These are phyloP conservation scores for Ambrosia hybrid DNA, from an alignment of 140 eudicot genomes.

Conservation along the genomic window DNA sequence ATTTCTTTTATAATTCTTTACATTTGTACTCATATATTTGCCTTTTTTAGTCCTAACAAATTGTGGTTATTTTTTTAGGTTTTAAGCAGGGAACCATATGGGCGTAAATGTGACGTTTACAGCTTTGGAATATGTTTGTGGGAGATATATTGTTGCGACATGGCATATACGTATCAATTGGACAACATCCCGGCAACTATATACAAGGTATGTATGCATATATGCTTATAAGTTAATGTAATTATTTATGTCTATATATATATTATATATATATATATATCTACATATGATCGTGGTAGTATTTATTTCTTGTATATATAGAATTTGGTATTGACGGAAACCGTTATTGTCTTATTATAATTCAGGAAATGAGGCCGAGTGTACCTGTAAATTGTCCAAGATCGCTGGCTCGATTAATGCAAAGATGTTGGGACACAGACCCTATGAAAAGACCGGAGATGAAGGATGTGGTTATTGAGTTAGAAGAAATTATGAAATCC, in stretches of 20 bases:
- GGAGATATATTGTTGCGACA: slow-evolving; percentile 23
- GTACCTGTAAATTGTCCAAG: slow-evolving; percentile 30
- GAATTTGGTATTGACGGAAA: no score
- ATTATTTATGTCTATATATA: no score
- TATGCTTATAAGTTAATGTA: background rate
- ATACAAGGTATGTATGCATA: slow-evolving; percentile 8
- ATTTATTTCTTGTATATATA: no score
- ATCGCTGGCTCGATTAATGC: slow-evolving; percentile 25
- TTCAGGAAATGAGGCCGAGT: slow-evolving; percentile 24
- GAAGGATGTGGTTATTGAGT: background rate
- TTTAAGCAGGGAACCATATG: slow-evolving; percentile 8
- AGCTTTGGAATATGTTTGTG: slow-evolving; percentile 9
- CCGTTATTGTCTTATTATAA: no score
- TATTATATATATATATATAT: no score
- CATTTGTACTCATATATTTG: no score
- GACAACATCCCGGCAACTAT: slow-evolving; percentile 13
- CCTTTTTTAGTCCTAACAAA: no score
- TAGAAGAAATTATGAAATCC: slow-evolving; percentile 17
- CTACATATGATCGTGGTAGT: no score
- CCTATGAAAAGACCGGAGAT: slow-evolving; percentile 19
- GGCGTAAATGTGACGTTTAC: slow-evolving; percentile 20
- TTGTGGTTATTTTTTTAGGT: background rate
- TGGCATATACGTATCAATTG: background rate
- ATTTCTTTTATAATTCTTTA: background rate
- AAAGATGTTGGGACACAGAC: slow-evolving; percentile 31